Evolutionary conservation across 306 rosid species (phyloP).

Genomic region (Cicer judaicum): DNA sequence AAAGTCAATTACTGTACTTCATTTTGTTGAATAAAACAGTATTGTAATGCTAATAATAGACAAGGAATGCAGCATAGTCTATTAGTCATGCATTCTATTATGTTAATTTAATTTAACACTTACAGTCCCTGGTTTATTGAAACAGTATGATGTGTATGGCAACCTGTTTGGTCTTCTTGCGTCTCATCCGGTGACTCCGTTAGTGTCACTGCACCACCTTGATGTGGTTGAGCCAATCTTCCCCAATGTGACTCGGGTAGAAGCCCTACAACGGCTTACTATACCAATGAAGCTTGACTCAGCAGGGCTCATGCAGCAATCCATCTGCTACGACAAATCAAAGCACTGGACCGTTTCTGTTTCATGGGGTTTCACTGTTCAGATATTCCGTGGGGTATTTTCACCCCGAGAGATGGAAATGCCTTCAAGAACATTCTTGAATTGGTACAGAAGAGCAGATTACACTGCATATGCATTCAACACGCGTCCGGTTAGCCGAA

Average conservation of each 20-base stretch:
- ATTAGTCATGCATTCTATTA: conserved; percentile 7
- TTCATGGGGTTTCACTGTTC: conserved; percentile 96
- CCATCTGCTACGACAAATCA: conserved; percentile 81
- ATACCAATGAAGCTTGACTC: conserved; percentile 87
- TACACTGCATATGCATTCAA: conserved; percentile 97
- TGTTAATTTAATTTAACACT: conserved; percentile 19
- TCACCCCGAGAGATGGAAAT: conserved; percentile 96
- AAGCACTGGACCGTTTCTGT: conserved; percentile 84
- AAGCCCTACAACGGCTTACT: conserved; percentile 77
- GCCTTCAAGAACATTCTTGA: conserved; percentile 95
- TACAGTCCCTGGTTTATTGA: conserved; percentile 36
- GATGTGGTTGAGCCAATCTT: conserved; percentile 97
- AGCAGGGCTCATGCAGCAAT: conserved; percentile 93
- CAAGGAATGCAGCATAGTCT: not conserved
- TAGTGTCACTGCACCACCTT: conserved; percentile 93
- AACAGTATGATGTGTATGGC: conserved; percentile 96
- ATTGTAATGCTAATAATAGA: not conserved
- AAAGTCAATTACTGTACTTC: not conserved
- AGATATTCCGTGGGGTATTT: conserved; percentile 82
- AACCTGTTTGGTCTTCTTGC: conserved; percentile 95
- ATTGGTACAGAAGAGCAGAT: conserved; percentile 92
- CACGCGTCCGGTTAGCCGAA: conserved; percentile 90
- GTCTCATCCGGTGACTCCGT: conserved; percentile 90
- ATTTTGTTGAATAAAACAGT: conserved; percentile 22
- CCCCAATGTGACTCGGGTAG: conserved; percentile 70